Evolutionary conservation across 306 rosid genomes (phyloP), one percentile per base, ranked within the genome.

Genomic region (Castanea mollissima): DNA sequence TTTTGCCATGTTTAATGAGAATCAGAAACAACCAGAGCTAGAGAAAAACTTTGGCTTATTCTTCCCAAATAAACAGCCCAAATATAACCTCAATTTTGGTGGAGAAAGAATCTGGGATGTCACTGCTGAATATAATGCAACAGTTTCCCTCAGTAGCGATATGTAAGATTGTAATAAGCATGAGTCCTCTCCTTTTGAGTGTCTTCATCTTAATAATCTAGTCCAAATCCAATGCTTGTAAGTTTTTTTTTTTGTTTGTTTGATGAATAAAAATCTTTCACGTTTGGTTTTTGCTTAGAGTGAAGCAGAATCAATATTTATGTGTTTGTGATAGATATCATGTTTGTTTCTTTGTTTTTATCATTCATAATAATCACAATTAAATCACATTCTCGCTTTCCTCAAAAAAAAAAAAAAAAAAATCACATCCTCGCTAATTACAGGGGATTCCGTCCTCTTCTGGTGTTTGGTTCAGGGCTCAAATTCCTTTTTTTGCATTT

Each of bases 1-100:
- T 56, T 84, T 84, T 81, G 87, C 82, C 49, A n/a, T 84, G 85
- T 80, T 84, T 74, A 70, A 84, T 31, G 87, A 84, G 82, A 84
- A 80, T 69, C 74, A 73, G 27, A 84, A 84, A 25, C 23, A 55
- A 1, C 77, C 80, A 20, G 85, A 85, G 25, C 21, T 9, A 4
- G 85, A 85, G 76, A 85, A 81, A 76, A 78, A 84, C 57, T 84
- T 84, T 14, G 87, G 87, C 11, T 52, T 80, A 8, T 84, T 84
- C 69, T 76, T 13, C 65, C 85, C 87, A 5, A 71, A 80, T 5
- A 84, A 81, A 74, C 73, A 74, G 65, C 74, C 84, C 5, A 80
- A 80, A 59, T 84, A 74, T 64, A 1, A 59, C 9, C 79, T 84
- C 80, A 74, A 62, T 59, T 84, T 84, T 32, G 85, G 58, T 12